Base-by-base conservation (phyloP, 139 green algal genomes). In the Desmodesmus armatus region DNA sequence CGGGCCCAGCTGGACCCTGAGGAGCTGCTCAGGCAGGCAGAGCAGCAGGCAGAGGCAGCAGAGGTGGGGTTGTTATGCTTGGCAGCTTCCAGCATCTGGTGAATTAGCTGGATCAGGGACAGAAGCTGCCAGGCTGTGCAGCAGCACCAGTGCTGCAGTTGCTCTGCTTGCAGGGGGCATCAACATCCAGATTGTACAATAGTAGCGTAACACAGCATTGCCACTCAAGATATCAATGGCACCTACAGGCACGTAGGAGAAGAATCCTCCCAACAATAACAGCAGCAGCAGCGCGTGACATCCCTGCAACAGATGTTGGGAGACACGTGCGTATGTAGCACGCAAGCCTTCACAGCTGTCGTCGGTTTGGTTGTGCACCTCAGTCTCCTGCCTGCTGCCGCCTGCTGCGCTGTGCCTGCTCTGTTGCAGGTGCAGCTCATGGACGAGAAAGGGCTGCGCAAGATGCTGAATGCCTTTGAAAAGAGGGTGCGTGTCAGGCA, bases 1-100 rank as follows among this genome's bases (percentile, higher is more conserved):
- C 66, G 62, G 71, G 37, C 47, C 29, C 77, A 58, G 19, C 81
- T 92, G 1, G 88, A 95, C 53, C 82, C 90, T 0, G 91, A 96
- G 44, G 90, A 94, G 87, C 90, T 97, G 70, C 86, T 97, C 55
- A 80, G 86, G 21, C 88, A 95, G 71, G 94, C 94, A 49, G 94
- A 97, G 66, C 91, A 96, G 88, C 85, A 94, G 5, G 94, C 91
- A 27, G 89, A 91, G 5, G 89, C 93, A 21, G 86, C 89, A 15
- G 80, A 91, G 75, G 91, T 93, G 47, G 3, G 86, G n/a, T 4
- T n/a, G n/a, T n/a, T n/a, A n/a, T n/a, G n/a, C n/a, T n/a, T n/a
- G n/a, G n/a, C n/a, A n/a, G n/a, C n/a, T n/a, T n/a, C n/a, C n/a
- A n/a, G n/a, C 13, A 58, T 58, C 17, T 58, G 47, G 47, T 58